These are phyloP conservation scores for Aspergillus brasiliensis DNA, from an alignment of 2,329 filamentous ascomycete genomes.

Conservation along the genomic window DNA sequence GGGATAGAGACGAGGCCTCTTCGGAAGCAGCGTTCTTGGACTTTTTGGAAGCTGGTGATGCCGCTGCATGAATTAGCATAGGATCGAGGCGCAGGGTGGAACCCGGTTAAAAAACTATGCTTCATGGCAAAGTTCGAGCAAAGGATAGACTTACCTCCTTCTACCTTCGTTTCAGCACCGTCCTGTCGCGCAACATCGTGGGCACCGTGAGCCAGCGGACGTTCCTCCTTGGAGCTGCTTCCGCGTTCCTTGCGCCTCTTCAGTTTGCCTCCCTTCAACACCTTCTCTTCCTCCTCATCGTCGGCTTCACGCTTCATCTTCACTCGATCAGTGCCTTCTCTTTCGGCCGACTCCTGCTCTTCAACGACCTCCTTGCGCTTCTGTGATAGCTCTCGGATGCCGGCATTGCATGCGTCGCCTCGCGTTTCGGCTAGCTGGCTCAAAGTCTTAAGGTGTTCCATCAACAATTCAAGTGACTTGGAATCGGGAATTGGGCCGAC, in stretches of 20 bases:
- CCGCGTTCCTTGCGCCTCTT: conserved; percentile 76
- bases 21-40: conserved; percentile 41
- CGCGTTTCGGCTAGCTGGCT: conserved; percentile 60
- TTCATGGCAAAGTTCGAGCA: not conserved
- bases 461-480: conserved; percentile 51
- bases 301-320: conserved; percentile 49
- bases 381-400: conserved; percentile 61
- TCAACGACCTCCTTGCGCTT: conserved; percentile 60
- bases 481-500: conserved; percentile 52
- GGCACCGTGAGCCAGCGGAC: conserved; percentile 62
- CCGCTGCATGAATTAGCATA: conserved; percentile 23
- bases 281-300: conserved; percentile 49
- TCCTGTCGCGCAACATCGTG: conserved; percentile 67
- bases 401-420: conserved; percentile 60
- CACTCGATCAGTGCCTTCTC: conserved; percentile 45
- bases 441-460: conserved; percentile 58
- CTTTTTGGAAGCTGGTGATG: conserved; percentile 43
- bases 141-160: conserved; percentile 51
- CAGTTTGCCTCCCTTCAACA: conserved; percentile 62
- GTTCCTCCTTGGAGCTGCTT: conserved; percentile 60
- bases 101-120: not conserved
- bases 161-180: conserved; percentile 58
- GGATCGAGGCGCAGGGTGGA: not conserved
- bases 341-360: conserved; percentile 49
- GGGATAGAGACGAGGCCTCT: conserved; percentile 43